phyloP scores from a whole-genome alignment of 257 asterid genomes.

The Cynanchum wilfordii region DNA sequence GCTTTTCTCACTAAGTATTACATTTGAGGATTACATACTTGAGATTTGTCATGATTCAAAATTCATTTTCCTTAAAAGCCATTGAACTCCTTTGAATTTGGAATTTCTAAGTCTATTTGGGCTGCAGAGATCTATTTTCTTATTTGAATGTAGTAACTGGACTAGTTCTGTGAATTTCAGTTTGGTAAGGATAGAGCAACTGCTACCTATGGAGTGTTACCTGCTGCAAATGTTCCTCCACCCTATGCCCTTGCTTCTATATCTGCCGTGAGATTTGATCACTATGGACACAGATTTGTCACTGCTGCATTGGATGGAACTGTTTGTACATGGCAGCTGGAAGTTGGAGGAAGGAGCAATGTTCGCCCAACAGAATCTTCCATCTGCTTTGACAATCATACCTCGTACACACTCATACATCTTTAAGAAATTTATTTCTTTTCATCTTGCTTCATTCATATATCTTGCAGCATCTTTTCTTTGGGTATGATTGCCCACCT shows the following conservation, averaged over 20 bases:
- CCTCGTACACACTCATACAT: slow-evolving; percentile 53
- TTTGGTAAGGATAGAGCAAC: slow-evolving; percentile 85
- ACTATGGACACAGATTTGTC: slow-evolving; percentile 88
- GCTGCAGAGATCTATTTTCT: neutral
- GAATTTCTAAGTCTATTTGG: neutral
- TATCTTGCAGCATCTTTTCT: neutral
- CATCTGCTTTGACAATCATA: slow-evolving; percentile 79
- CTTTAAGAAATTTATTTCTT: neutral
- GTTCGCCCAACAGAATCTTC: slow-evolving; percentile 85
- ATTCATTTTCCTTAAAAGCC: neutral
- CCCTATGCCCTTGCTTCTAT: slow-evolving; percentile 90
- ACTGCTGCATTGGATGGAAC: slow-evolving; percentile 96
- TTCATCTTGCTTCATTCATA: neutral
- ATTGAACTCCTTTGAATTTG: slow-evolving; percentile 1
- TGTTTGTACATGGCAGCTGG: slow-evolving; percentile 96
- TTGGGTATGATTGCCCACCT: too few species aligned
- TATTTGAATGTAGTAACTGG: slow-evolving; percentile 15
- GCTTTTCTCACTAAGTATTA: neutral
- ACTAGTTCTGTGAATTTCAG: slow-evolving; percentile 45
- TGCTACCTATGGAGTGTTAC: slow-evolving; percentile 95
- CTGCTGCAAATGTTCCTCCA: slow-evolving; percentile 93
- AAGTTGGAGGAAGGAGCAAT: slow-evolving; percentile 95
- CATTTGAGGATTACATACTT: neutral
- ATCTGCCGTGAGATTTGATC: slow-evolving; percentile 79
- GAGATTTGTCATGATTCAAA: neutral